Evolutionary conservation across 257 asterid genomes (phyloP), one percentile per base, ranked within the genome.

Genomic region (Solanum chilense): DNA sequence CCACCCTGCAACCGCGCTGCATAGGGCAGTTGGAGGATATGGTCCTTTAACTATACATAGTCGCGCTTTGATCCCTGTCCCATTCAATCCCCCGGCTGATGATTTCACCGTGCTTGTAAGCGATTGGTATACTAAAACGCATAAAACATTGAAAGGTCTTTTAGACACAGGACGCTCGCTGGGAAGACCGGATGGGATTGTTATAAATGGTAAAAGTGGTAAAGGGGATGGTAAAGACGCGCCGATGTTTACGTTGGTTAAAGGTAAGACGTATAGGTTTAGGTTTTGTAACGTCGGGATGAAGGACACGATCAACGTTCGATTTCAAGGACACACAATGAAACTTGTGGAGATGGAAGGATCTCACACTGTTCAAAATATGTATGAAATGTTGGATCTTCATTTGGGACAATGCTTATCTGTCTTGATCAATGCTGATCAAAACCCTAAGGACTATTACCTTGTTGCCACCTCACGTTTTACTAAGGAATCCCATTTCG

Each of bases 351-450:
- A 85, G 31, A 12, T 68, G 9, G 87, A 85, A 20, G 87, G 87
- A 21, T 68, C 87, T 49, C 87, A 85, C 3, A 68, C 66, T 7
- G 87, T 85, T 13, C 87, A 85, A 73, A 85, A 85, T 64, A 7
- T 16, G 11, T 85, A 85, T 23, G 82, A 85, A 12, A 27, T 75
- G 27, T 27, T 85, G 64, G 87, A 85, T 73, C 0, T 85, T 29
- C 88, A 86, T 20, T 68, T 77, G 20, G 88, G 85, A 77, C 86
- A 86, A 45, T 68, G 87, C 23, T 33, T 85, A 1, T 42, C 87
- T 16, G 86, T 86, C 25, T 39, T 86, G 52, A 77, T 77, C 5
- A 77, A 68, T 3, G 88, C 86, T 3, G 76, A 86, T 64, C 86
- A 60, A 44, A 85, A n/a, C 18, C 88, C 88, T 16, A 86, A 60